These are phyloP conservation scores for Pezizomycotina sp. DNA, from an alignment of 2,329 filamentous ascomycete species.

Conservation along the genomic window DNA sequence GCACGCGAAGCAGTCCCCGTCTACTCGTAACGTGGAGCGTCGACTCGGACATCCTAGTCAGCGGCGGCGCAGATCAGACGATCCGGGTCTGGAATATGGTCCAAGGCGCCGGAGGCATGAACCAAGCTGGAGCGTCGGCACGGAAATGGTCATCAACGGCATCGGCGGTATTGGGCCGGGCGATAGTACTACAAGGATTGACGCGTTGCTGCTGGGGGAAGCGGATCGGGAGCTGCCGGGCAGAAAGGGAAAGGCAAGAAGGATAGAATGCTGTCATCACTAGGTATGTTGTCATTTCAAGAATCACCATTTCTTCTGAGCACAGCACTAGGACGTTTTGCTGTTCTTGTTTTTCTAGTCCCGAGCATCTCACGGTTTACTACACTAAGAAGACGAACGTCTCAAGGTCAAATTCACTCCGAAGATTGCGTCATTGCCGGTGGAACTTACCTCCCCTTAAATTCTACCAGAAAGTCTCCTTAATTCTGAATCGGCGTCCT, in stretches of 20 bases:
- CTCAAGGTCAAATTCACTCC: slow-evolving; percentile 78
- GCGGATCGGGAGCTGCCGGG: slow-evolving; percentile 31
- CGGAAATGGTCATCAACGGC: slow-evolving; percentile 28
- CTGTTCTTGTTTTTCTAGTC: slow-evolving; percentile 47
- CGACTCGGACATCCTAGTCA: slow-evolving; percentile 78
- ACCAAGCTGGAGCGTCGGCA: slow-evolving; percentile 37
- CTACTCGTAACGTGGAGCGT: slow-evolving; percentile 82
- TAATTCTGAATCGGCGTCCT: too few species aligned
- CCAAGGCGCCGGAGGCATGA: slow-evolving; percentile 47
- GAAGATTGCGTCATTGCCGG: slow-evolving; percentile 72
- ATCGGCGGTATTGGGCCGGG: slow-evolving; percentile 31
- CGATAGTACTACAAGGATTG: slow-evolving; percentile 30
- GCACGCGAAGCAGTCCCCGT: slow-evolving; percentile 81
- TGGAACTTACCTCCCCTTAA: slow-evolving; percentile 20
- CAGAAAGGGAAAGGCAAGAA: slow-evolving; percentile 19
- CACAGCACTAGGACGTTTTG: slow-evolving; percentile 17
- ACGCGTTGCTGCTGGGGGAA: slow-evolving; percentile 37
- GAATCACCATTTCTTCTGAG: slow-evolving; percentile 21
- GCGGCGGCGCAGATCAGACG: slow-evolving; percentile 78
- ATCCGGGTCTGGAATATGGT: slow-evolving; percentile 85
- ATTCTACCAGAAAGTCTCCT: too few species aligned
- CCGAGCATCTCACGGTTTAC: slow-evolving; percentile 88
- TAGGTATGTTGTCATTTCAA: slow-evolving; percentile 27
- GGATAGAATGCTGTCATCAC: slow-evolving; percentile 23
- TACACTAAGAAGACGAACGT: slow-evolving; percentile 92